Evolutionary conservation across 2,329 filamentous ascomycete genomes (phyloP), one percentile per base, ranked within the genome.

Genomic region (Pseudocercospora musae): DNA sequence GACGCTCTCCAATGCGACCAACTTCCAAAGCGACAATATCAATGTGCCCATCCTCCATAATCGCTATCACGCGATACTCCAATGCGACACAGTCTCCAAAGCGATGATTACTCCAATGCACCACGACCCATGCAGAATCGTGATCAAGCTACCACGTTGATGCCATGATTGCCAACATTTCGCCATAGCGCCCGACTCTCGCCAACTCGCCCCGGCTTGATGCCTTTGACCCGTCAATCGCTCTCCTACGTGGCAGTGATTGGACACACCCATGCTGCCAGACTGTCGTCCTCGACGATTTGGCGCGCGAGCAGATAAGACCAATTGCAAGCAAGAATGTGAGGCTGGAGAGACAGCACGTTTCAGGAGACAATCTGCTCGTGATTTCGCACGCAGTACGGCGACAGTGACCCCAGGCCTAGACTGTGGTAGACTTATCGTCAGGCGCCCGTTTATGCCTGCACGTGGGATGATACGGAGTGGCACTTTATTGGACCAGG

Each of bases 351-450:
- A 52, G 21, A 52, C 25, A 52, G 21, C 48, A 52, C 48, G 25
- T 27, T 52, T 52, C 48, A 52, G 48, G 48, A 52, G 21, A 52
- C 25, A 52, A 52, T 52, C 23, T 52, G 48, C 31, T 46, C 55
- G 60, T 57, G 42, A 48, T 54, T n/a, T 27, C n/a, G 46, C 46
- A 58, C 55, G 55, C 52, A 53, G n/a, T 54, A 33, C 9, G 55
- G 55, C 60, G 59, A 58, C 46, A 23, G 60, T 57, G 57, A 55
- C 53, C 55, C 29, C 15, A 21, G 48, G 48, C 31, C 48, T 52
- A 21, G 48, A 52, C 21, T 25, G 25, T 25, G 48, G 48, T 52
- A 52, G 48, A 52, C 15, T 25, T 52, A 18, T 52, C 48, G 25
- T 52, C 48, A 52, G 48, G 48, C 48, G 48, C 48, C 1, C 44